Base-by-base conservation (phyloP, 805 yeast species). In the Saccharomycopsis javanensis region DNA sequence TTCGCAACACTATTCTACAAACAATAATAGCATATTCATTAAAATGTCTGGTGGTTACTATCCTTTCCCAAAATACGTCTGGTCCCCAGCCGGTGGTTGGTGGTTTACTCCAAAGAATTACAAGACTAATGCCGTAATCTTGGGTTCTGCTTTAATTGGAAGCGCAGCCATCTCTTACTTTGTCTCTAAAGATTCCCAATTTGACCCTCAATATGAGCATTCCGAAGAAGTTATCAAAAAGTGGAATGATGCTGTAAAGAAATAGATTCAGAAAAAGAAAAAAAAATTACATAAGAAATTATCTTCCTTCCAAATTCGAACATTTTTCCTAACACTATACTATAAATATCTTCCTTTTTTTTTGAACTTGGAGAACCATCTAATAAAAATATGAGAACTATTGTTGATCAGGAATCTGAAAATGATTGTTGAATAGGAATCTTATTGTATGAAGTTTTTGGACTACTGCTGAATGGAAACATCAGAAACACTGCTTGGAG, bases 21-120 rank as follows among this genome's bases (percentile, higher is more conserved):
- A 35, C 42, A 35, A 16, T 18, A 5, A 20, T n/a, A 42, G 48
- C 28, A 23, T 23, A 8, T 8, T 6, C 25, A 20, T 20, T 20
- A 42, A 15, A 42, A 42, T 42, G 62, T 60, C 62, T 55, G 60
- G 59, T 33, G 62, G 62, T 57, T 52, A 54, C 35, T 57, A 57
- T 55, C 62, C 60, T 35, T 60, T 20, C 25, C 62, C 62, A 52
- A 60, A 60, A 51, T 54, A 60, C 51, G 57, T 60, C 51, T 60
- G 63, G 63, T 30, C 63, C 28, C 63, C 63, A 48, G 20, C 60
- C 20, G 63, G 63, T 56, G 63, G 63, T 30, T 60, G 63, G 63
- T 60, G 61, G 61, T 56, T 56, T 38, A 58, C 61, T 18, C 63
- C 63, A 45, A 58, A 58, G 52, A 60, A 60, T 35, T 57, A 54